phyloP scores from a whole-genome alignment of 2,329 filamentous ascomycete genomes.

The Cryphonectria nitschkei region DNA sequence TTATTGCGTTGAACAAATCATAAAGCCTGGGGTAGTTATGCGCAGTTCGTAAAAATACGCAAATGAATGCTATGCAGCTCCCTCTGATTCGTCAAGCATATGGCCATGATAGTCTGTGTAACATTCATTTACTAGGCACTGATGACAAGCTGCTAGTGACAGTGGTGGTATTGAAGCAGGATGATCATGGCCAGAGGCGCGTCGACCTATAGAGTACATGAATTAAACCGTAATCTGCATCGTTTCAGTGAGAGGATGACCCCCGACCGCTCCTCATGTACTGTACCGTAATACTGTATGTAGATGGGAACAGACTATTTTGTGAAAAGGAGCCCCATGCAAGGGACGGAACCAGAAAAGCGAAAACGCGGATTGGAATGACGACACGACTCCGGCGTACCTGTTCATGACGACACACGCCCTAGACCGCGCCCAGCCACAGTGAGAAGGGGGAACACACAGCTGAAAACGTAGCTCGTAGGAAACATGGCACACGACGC shows the following conservation, averaged over 20 bases:
- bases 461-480: neutral
- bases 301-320: neutral
- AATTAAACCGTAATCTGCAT: conserved; percentile 7
- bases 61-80: neutral
- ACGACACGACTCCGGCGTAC: conserved; percentile 26
- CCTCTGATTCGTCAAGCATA: neutral
- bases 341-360: conserved; percentile 3
- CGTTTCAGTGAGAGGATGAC: neutral
- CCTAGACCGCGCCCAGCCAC: conserved; percentile 15
- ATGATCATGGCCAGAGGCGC: neutral
- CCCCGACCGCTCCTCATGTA: no score
- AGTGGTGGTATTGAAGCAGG: no score
- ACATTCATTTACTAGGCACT: neutral
- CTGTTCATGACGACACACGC: conserved; percentile 25
- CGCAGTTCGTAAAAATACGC: conserved; percentile 1
- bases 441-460: neutral
- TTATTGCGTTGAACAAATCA: conserved; percentile 5
- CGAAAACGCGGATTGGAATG: conserved; percentile 16
- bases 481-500: neutral
- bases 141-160: neutral
- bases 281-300: neutral
- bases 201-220: neutral
- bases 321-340: neutral
- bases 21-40: no score
- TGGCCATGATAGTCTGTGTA: neutral